Evolutionary conservation across 441 rosid genomes (phyloP), one percentile per base, ranked within the genome.

Genomic region (Brassica hybrid): DNA sequence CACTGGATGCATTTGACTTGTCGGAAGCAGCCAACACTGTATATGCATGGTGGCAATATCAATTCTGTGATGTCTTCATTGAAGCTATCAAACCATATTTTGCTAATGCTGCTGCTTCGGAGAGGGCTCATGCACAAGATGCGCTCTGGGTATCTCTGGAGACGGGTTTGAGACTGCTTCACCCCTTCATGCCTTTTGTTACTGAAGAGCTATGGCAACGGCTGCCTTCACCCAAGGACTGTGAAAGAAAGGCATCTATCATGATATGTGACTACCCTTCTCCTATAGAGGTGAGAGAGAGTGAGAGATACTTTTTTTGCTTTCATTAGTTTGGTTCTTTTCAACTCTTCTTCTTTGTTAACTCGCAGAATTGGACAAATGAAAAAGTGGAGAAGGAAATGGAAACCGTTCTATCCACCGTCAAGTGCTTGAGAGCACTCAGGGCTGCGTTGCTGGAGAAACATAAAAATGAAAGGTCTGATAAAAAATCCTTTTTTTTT

Each of bases 11-110:
- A 13, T 93, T 83, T 57, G 96, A 93, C 63, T 89, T 90, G 76
- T 90, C 98, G 3, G 95, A 89, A 80, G 95, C 98, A 54, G 78
- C 97, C 68, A 88, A 88, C 65, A 65, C 86, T n/a, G 85, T 90
- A 63, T 93, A 92, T 79, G 92, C 93, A 7, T 93, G 98, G 99
- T 95, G 97, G 99, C 97, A 92, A 56, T 93, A 96, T 74, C 93
- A 94, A 78, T 96, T 95, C 73, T 95, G 97, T 74, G 97, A 95
- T 81, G 91, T 93, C 74, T 93, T 88, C 76, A 90, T 94, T 72
- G 99, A 96, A 85, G 91, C 90, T 62, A 89, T 88, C 85, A 94
- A 94, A 73, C 97, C 97, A 32, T 92, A 92, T 79, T 96, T 96
- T 78, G 23, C 86, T 79, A 86, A 91, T 45, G 91, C 85, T 5